A percentile compares a stretch with the other conserved stretches of the same genome.
Evolutionary conservation across 1,284 basidiomycete genomes (phyloP).

Genomic region (Moesziomyces sp.): DNA sequence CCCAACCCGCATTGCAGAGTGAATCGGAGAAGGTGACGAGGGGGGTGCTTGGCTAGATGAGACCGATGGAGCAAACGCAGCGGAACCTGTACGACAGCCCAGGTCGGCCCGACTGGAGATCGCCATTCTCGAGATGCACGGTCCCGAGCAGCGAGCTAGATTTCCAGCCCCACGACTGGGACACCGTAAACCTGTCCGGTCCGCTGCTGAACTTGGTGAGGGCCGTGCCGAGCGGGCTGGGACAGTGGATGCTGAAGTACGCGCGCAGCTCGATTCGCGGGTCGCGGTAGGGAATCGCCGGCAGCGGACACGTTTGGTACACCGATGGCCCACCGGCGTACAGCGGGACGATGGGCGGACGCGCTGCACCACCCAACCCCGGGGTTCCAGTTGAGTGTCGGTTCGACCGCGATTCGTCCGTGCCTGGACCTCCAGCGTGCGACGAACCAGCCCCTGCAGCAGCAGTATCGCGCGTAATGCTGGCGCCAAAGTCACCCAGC

Average conservation of each 20-base stretch:
- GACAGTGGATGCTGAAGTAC: slow-evolving; percentile 85
- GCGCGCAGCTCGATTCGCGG: slow-evolving; percentile 69
- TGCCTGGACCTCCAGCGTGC: background rate
- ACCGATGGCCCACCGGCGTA: slow-evolving; percentile 35
- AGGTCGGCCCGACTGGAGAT: slow-evolving; percentile 66
- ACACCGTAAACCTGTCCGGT: slow-evolving; percentile 83
- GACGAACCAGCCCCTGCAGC: background rate
- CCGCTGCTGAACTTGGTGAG: slow-evolving; percentile 85
- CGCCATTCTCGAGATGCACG: slow-evolving; percentile 69
- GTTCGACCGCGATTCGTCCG: background rate
- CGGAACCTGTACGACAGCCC: slow-evolving; percentile 40
- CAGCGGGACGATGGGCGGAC: slow-evolving; percentile 19
- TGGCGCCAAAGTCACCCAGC: slow-evolving; percentile 5
- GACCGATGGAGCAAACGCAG: slow-evolving; percentile 51
- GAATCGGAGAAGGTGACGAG: too few species aligned
- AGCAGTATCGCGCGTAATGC: background rate
- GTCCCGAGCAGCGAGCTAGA: slow-evolving; percentile 67
- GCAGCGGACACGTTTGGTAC: slow-evolving; percentile 17
- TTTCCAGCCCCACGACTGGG: slow-evolving; percentile 72
- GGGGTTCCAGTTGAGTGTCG: too few species aligned
- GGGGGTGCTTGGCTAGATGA: slow-evolving; percentile 19
- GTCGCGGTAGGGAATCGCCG: slow-evolving; percentile 68
- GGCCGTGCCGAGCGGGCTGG: slow-evolving; percentile 81
- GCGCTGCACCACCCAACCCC: background rate
- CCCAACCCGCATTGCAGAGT: too few species aligned